phyloP scores from a whole-genome alignment of 164 flowering plant genomes.

The Berberis thunbergii region DNA sequence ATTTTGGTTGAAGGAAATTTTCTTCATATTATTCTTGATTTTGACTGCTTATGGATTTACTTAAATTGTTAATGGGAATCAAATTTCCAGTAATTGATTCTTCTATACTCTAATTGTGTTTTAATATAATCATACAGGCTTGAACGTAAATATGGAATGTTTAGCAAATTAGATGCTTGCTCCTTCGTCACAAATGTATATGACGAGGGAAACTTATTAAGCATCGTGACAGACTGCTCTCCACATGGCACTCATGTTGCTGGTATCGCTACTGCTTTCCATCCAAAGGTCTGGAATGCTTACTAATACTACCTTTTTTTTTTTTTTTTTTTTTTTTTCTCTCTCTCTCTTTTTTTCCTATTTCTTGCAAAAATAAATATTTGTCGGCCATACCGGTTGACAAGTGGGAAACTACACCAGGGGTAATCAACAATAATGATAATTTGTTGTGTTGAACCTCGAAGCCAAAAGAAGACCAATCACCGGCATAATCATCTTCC shows the following conservation, averaged over 20 bases:
- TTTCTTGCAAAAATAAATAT: too few relatives aligned
- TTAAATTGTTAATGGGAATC: neutral
- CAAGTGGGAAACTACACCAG: too few relatives aligned
- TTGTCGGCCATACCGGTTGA: too few relatives aligned
- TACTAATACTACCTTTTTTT: neutral
- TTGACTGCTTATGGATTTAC: neutral
- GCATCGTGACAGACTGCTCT: slow-evolving; percentile 91
- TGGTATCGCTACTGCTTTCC: slow-evolving; percentile 92
- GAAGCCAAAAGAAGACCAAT: too few relatives aligned
- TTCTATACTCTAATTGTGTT: neutral
- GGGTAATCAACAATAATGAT: too few relatives aligned
- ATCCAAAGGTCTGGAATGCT: slow-evolving; percentile 47
- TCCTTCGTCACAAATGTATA: slow-evolving; percentile 78
- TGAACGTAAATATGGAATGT: slow-evolving; percentile 76
- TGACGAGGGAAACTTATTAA: slow-evolving; percentile 76
- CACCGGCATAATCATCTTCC: neutral
- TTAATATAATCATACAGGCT: slow-evolving; percentile 34
- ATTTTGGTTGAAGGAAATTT: too few relatives aligned
- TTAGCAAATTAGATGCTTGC: slow-evolving; percentile 94
- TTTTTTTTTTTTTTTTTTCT: too few relatives aligned
- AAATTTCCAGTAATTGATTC: neutral
- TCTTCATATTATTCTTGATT: too few relatives aligned
- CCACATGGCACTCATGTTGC: slow-evolving; percentile 99
- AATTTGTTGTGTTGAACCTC: too few relatives aligned
- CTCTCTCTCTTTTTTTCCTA: neutral